These are phyloP conservation scores for Lippia alba DNA, from an alignment of 305 asterid species.

Conservation along the genomic window DNA sequence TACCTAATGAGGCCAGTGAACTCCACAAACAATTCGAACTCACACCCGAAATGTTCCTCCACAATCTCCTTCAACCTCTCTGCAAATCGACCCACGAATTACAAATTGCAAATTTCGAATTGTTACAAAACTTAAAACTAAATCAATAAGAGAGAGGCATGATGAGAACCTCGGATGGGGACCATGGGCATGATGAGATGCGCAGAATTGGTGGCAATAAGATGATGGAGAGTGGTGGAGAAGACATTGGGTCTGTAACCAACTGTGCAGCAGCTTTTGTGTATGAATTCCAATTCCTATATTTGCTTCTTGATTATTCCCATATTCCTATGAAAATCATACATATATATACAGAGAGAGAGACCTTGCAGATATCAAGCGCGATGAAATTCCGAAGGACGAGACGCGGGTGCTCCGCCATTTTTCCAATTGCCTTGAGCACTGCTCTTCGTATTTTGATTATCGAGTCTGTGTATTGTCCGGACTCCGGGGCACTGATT, in stretches of 20 bases:
- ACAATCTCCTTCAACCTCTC: constrained; percentile 82
- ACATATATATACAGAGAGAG: background rate
- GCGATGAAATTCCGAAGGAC: constrained; percentile 69
- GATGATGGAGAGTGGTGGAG: constrained; percentile 91
- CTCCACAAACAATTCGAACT: constrained; percentile 83
- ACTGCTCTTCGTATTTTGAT: no score
- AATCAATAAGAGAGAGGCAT: background rate
- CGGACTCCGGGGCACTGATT: no score
- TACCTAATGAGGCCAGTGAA: constrained; percentile 93
- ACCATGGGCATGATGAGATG: constrained; percentile 82
- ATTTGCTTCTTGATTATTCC: background rate
- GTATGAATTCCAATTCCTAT: constrained; percentile 87
- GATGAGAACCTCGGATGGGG: constrained; percentile 74
- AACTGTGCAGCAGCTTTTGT: constrained; percentile 81
- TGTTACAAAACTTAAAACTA: background rate
- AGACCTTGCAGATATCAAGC: constrained; percentile 68
- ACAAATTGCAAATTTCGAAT: background rate
- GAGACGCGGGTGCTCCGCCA: constrained; percentile 67
- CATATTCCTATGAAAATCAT: background rate
- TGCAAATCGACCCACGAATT: constrained; percentile 35
- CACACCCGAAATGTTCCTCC: constrained; percentile 84
- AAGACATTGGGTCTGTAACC: constrained; percentile 92
- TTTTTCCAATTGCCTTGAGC: constrained; percentile 14
- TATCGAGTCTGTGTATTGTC: no score
- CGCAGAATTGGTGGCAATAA: constrained; percentile 74